Percentiles rank a stretch among this genome's conserved stretches.
These are phyloP conservation scores for Hymenoscyphus fructigenus DNA, from an alignment of 2,329 filamentous ascomycete species.

Conservation along the genomic window DNA sequence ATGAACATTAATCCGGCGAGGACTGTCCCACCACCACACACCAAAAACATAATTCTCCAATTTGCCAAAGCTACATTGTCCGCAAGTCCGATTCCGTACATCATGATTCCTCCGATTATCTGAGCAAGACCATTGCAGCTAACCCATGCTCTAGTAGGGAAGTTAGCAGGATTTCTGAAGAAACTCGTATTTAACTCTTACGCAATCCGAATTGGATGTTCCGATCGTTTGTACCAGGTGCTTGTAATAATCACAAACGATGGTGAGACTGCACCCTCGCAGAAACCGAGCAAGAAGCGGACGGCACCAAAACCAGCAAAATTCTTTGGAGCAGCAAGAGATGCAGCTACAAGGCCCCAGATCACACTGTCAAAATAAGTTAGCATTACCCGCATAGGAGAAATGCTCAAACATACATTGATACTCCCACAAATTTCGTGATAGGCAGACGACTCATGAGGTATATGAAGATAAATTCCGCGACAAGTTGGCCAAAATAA, in stretches of 20 bases:
- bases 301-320: constrained; percentile 42
- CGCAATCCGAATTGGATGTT: constrained; percentile 38
- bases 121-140: constrained; percentile 48
- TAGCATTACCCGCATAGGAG: too few relatives aligned
- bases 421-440: constrained; percentile 50
- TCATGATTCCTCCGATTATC: constrained; percentile 45
- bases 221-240: constrained; percentile 42
- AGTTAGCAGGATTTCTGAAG: too few relatives aligned
- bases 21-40: constrained; percentile 49
- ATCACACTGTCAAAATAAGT: constrained; percentile 34
- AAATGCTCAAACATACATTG: constrained; percentile 39
- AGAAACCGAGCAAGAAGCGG: constrained; percentile 45
- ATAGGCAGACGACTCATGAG: constrained; percentile 50
- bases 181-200: not conserved
- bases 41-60: constrained; percentile 49
- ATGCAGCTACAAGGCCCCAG: constrained; percentile 47
- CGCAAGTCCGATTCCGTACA: constrained; percentile 51
- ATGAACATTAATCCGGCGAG: constrained; percentile 46
- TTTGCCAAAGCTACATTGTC: constrained; percentile 39
- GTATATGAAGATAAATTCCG: constrained; percentile 51
- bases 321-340: constrained; percentile 42
- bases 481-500: constrained; percentile 46
- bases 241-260: constrained; percentile 47
- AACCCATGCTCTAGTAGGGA: constrained; percentile 37
- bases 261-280: constrained; percentile 43